These are phyloP conservation scores for Xylariomycetidae sp. DNA, from an alignment of 2,329 filamentous ascomycete species.

Conservation along the genomic window DNA sequence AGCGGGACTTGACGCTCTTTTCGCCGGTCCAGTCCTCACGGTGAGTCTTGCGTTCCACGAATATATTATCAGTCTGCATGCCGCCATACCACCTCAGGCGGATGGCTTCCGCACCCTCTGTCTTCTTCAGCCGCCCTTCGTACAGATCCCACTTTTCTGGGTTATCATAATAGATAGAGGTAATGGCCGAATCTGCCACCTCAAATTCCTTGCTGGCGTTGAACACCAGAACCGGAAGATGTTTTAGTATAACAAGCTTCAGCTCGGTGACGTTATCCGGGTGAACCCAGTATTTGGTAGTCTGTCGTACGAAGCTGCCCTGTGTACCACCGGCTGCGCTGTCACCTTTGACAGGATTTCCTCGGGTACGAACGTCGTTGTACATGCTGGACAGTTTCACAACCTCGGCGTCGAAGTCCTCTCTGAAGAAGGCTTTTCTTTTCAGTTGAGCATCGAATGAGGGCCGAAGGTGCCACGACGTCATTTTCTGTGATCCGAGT, in stretches of 20 bases:
- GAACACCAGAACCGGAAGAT: conserved; percentile 94
- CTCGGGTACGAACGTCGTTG: conserved; percentile 87
- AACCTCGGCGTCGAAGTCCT: conserved; percentile 96
- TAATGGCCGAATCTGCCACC: conserved; percentile 84
- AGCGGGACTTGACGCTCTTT: conserved; percentile 97
- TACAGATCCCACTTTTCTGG: conserved; percentile 92
- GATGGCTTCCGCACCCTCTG: conserved; percentile 93
- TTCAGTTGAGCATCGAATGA: conserved; percentile 95
- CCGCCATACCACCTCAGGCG: conserved; percentile 96
- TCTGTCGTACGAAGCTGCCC: conserved; percentile 93
- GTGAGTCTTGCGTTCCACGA: conserved; percentile 96
- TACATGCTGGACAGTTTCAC: conserved; percentile 93
- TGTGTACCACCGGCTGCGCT: conserved; percentile 85
- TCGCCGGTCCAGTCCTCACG: conserved; percentile 99
- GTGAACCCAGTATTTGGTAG: conserved; percentile 99
- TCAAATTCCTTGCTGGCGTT: conserved; percentile 97
- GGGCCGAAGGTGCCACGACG: conserved; percentile 85
- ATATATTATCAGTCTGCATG: conserved; percentile 93
- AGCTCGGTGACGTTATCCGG: conserved; percentile 97
- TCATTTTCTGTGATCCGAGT: conserved; percentile 68
- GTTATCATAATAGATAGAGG: conserved; percentile 98
- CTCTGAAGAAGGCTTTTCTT: conserved; percentile 96
- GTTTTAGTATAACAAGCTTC: conserved; percentile 96
- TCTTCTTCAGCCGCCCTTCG: conserved; percentile 92
- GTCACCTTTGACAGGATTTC: conserved; percentile 89